Base-by-base conservation (phyloP, 352 stramenopile genomes). In the Globisporangium nagaii region DNA sequence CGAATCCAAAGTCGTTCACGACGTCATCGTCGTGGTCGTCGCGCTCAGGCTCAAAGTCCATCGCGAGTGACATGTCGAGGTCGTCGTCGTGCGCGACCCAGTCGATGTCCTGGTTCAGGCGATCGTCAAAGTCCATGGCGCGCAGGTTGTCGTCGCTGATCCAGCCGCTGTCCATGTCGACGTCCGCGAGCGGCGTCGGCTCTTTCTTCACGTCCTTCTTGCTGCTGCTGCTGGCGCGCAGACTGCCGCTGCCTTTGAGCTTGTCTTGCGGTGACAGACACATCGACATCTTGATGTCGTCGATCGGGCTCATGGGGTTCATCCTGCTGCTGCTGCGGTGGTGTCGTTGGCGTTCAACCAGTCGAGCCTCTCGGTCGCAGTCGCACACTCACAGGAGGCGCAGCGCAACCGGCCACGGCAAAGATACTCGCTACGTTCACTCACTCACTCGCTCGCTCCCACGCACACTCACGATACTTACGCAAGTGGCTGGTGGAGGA, bases 61-160 rank as follows among this genome's bases (percentile, higher is more conserved):
- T 68, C 47, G 65, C 68, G 40, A 92, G 65, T 37, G 70, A 68
- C 28, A 81, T 47, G 17, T 86, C 76, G 48, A 88, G 62, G 37
- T 86, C 78, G 59, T 90, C 74, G 42, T 89, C 78, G 56, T 86
- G 70, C 31, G 56, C 61, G 11, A 90, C 78, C 83, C 83, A 93
- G 64, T 93, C 83, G 54, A 93, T 89, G 42, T 93, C 83, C 45
- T 93, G 72, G 58, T 75, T 88, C 53, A 90, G 59, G 42, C 73
- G 66, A 34, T 88, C 79, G 67, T 90, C 79, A 25, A 88, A 71
- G 53, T 87, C 83, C 63, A 93, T 75, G 36, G 74, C 60, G 45
- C 78, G 76, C 44, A 90, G 56, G 63, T 88, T 87, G 61, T 90
- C 83, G 63, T 93, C 83, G 52, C 74, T 90, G 61, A 90, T 76